phyloP scores from a whole-genome alignment of 768 basidiomycete genomes.

The Hygrophorus pudorinus region DNA sequence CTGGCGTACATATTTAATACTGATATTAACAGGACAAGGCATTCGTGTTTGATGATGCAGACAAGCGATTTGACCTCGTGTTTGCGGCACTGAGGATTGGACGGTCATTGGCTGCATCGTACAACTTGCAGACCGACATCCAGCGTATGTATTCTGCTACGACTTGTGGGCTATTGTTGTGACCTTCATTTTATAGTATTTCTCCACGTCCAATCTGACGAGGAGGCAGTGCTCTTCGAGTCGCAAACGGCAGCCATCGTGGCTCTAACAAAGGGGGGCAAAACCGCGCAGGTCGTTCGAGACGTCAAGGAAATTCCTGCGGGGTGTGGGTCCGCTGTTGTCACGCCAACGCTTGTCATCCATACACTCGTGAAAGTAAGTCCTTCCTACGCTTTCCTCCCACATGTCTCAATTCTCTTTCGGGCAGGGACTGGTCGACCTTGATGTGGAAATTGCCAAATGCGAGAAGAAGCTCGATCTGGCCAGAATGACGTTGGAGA shows the following conservation, averaged over 20 bases:
- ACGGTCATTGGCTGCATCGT: slow-evolving; percentile 81
- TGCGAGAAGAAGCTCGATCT: slow-evolving; percentile 84
- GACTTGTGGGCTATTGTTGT: not conserved
- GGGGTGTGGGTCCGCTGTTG: slow-evolving; percentile 79
- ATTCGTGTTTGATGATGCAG: slow-evolving; percentile 62
- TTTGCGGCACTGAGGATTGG: slow-evolving; percentile 70
- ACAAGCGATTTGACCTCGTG: slow-evolving; percentile 78
- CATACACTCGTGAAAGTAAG: slow-evolving; percentile 81
- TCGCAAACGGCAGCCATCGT: slow-evolving; percentile 68
- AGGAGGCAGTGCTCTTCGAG: slow-evolving; percentile 57
- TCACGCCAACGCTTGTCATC: slow-evolving; percentile 65
- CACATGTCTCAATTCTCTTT: not conserved
- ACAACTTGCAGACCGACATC: slow-evolving; percentile 79
- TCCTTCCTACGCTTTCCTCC: not conserved
- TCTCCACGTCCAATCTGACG: slow-evolving; percentile 55
- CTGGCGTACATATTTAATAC: not conserved
- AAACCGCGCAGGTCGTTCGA: slow-evolving; percentile 59
- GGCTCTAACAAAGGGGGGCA: slow-evolving; percentile 83
- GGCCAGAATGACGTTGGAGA: slow-evolving; percentile 58
- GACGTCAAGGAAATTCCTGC: slow-evolving; percentile 61
- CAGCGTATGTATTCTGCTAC: slow-evolving; percentile 46
- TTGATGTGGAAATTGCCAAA: slow-evolving; percentile 81
- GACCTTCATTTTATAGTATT: slow-evolving; percentile 45
- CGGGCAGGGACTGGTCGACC: slow-evolving; percentile 76
- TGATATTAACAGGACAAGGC: slow-evolving; percentile 37